These are phyloP conservation scores for Rhizoclosmatium sp. DNA, from an alignment of 192 early-diverging fungal genomes.

Conservation along the genomic window DNA sequence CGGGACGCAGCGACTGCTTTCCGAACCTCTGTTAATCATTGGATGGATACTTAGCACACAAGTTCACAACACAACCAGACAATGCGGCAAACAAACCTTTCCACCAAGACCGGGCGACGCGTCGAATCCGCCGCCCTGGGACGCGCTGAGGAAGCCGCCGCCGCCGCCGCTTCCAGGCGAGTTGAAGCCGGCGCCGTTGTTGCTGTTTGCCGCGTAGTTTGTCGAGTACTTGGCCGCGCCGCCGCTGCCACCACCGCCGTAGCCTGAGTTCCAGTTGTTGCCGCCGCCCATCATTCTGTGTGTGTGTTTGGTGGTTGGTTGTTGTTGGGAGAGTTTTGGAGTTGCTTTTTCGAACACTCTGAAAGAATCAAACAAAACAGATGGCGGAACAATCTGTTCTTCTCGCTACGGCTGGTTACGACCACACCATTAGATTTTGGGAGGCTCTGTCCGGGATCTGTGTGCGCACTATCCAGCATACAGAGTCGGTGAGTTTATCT, in stretches of 20 bases:
- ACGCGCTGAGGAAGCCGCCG: slow-evolving; percentile 10
- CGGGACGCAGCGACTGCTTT: slow-evolving; percentile 78
- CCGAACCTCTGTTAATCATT: slow-evolving; percentile 8
- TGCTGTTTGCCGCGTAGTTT: background rate
- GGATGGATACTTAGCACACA: background rate
- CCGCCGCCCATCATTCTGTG: slow-evolving; percentile 16
- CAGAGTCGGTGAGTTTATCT: slow-evolving; percentile 70
- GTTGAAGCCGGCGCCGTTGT: slow-evolving; percentile 14
- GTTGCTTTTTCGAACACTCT: background rate
- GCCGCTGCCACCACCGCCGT: slow-evolving; percentile 16
- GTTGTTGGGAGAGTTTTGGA: background rate
- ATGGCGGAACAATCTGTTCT: slow-evolving; percentile 47
- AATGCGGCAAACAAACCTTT: background rate
- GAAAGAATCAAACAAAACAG: background rate
- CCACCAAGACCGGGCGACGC: background rate
- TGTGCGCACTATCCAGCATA: slow-evolving; percentile 75
- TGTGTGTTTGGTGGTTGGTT: background rate
- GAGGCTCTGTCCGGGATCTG: slow-evolving; percentile 64
- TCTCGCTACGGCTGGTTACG: slow-evolving; percentile 66
- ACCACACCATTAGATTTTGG: slow-evolving; percentile 72
- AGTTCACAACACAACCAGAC: background rate
- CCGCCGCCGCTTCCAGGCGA: background rate
- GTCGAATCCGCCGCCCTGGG: background rate
- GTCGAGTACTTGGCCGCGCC: background rate
- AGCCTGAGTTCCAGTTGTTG: slow-evolving; percentile 8